Evolutionary conservation across 805 yeast genomes (phyloP).

Genomic region (Komagataella kurtzmanii): DNA sequence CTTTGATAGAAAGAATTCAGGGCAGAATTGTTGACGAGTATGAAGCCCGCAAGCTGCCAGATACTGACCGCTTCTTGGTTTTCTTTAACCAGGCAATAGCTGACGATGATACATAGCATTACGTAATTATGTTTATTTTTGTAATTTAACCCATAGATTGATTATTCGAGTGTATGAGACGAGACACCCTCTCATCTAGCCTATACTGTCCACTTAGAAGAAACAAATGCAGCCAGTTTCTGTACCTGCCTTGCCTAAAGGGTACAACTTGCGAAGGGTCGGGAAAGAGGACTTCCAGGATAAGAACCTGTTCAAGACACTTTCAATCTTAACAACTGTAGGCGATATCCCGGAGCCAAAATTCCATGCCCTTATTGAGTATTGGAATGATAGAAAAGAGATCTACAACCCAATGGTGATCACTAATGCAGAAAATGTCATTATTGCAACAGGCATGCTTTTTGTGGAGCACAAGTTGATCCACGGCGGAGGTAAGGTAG

Average conservation of each 20-base stretch:
- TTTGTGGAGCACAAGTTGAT: slow-evolving; percentile 72
- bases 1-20: neutral
- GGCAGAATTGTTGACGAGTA: neutral
- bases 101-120: neutral
- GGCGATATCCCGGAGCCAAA: slow-evolving; percentile 46
- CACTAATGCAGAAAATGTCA: slow-evolving; percentile 28
- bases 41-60: neutral
- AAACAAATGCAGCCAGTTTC: neutral
- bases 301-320: slow-evolving; percentile 48
- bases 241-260: slow-evolving; percentile 33
- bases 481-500: slow-evolving; percentile 75
- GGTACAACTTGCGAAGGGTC: slow-evolving; percentile 52
- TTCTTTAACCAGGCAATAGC: neutral
- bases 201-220: neutral
- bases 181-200: neutral
- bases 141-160: neutral
- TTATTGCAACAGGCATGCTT: slow-evolving; percentile 79
- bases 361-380: slow-evolving; percentile 36
- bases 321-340: slow-evolving; percentile 67
- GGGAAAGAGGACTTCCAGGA: slow-evolving; percentile 35
- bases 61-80: neutral
- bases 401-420: slow-evolving; percentile 65
- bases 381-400: slow-evolving; percentile 41
- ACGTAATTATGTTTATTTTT: neutral
- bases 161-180: neutral